Evolutionary conservation across 495 filamentous ascomycete species (phyloP), one percentile per base, ranked within the genome.

Genomic region (Cercophora sp.): DNA sequence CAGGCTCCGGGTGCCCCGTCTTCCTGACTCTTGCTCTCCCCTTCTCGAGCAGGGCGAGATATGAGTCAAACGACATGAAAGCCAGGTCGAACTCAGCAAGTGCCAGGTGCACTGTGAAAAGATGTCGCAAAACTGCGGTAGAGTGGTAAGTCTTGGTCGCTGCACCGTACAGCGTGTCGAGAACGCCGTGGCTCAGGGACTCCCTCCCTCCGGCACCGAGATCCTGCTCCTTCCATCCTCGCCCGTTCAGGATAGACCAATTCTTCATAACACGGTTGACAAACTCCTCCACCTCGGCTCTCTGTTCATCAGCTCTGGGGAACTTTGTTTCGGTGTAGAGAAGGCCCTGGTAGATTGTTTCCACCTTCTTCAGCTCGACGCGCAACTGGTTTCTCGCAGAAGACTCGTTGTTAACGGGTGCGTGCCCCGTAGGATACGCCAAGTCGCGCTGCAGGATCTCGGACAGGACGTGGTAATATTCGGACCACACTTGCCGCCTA

Each of bases 61-160:
- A 98, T 0, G 91, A 88, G 65, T 92, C 84, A 47, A 96, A 85
- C 1, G 94, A 85, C 59, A 88, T 85, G 57, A 92, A 76, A 3
- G 92, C 93, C 34, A 96, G 74, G 48, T 89, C 82, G 57, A 96
- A 96, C 48, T 98, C 91, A 11, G 89, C 89, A 32, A 96, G 72
- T 1, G 88, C 77, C 2, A 86, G 74, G 68, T 97, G 93, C 4
- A 96, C 85, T 11, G 84, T 87, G 57, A 97, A 97, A 1, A 98
- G 76, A 63, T 94, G 85, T 48, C 92, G 77, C 24, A 98, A 71
- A 46, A 97, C 84, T 19, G 85, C 69, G 4, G 91, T 92, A 2
- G 94, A 97, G 63, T 97, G 93, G 59, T 90, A 98, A 0, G 90
- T 94, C 68, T 91, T 94, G 2, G 86, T 87, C 8, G 93, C 87